Evolutionary conservation across 75 land plant genomes (phyloP), one percentile per base, ranked within the genome.

Genomic region (Azolla pinnata): DNA sequence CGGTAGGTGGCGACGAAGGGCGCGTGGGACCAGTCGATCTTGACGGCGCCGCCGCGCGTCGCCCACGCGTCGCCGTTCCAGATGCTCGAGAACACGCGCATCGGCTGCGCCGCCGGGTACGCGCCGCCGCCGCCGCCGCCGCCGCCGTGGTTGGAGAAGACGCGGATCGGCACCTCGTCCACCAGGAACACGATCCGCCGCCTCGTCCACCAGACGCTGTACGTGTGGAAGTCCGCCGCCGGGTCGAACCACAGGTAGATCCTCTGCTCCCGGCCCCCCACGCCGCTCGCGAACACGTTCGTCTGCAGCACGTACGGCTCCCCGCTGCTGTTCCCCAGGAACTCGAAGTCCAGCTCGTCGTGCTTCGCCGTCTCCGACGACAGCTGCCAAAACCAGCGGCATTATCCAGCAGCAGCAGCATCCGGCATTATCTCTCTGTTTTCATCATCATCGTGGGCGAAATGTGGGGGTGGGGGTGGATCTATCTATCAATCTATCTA

Each of bases 21-120:
- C 0, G 87, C 80, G 25, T 73, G 71, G 20, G 42, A 58, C 88
- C 92, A 87, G 62, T 87, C 69, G 19, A 84, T 87, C 71, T 84
- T 84, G 64, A 84, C 92, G 24, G 76, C 60, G 1, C 92, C 92
- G 1, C 92, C 90, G 27, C 90, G 66, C 31, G 90, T 86, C 8
- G 90, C 90, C 90, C 90, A 86, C 59, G 72, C 79, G 44, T 87
- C 92, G 0, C 80, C 92, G 52, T 87, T 81, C 92, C 92, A 87
- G 31, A 87, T 87, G 75, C 92, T 87, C 3, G 92, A 87, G 58
- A 81, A 76, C 60, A 87, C 65, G 70, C 71, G 74, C 92, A 87
- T 84, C 33, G 85, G 83, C 69, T 87, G 87, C 77, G 78, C 65
- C 12, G 64, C 65, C 0, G 91, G 91, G 69, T 77, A 87, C 80